phyloP scores from a whole-genome alignment of 2,329 filamentous ascomycete species.

The Verticillium dahliae region DNA sequence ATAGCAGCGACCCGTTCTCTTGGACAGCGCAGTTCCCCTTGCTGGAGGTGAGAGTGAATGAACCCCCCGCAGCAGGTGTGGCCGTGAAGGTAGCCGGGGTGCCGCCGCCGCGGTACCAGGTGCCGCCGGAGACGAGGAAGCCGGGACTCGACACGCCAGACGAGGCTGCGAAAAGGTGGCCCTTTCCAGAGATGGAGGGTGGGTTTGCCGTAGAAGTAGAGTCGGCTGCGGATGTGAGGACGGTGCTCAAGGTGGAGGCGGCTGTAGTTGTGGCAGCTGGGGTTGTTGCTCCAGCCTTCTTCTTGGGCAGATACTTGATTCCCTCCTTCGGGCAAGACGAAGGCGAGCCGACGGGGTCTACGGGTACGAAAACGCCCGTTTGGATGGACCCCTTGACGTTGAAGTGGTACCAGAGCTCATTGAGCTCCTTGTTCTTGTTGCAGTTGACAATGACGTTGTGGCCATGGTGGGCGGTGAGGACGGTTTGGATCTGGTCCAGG shows the following conservation, averaged over 20 bases:
- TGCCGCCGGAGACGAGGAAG: slow-evolving; percentile 16
- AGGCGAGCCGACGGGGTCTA: slow-evolving; percentile 47
- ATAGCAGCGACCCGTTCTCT: slow-evolving; percentile 9
- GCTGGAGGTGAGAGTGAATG: slow-evolving; percentile 16
- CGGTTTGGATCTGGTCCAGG: slow-evolving; percentile 49
- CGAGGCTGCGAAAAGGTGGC: slow-evolving; percentile 8
- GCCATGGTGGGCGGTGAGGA: slow-evolving; percentile 47
- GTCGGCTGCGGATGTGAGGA: neutral
- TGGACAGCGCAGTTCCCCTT: slow-evolving; percentile 16
- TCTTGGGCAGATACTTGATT: slow-evolving; percentile 59
- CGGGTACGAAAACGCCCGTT: slow-evolving; percentile 52
- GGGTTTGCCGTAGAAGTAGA: neutral
- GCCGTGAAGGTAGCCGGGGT: slow-evolving; percentile 19
- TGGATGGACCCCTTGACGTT: slow-evolving; percentile 53
- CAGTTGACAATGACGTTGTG: slow-evolving; percentile 54
- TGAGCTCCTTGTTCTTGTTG: slow-evolving; percentile 30
- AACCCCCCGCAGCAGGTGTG: slow-evolving; percentile 12
- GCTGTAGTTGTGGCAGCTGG: slow-evolving; percentile 3
- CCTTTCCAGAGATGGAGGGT: slow-evolving; percentile 10
- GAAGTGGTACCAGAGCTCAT: slow-evolving; percentile 58
- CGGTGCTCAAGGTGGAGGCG: neutral
- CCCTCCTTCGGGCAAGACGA: slow-evolving; percentile 58
- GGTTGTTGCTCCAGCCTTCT: neutral
- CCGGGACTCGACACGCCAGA: slow-evolving; percentile 5
- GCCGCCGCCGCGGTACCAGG: slow-evolving; percentile 18